Percentiles rank a stretch among this genome's conserved stretches.
Evolutionary conservation across 768 basidiomycete species (phyloP).

Genomic region (Russula dissimulans): DNA sequence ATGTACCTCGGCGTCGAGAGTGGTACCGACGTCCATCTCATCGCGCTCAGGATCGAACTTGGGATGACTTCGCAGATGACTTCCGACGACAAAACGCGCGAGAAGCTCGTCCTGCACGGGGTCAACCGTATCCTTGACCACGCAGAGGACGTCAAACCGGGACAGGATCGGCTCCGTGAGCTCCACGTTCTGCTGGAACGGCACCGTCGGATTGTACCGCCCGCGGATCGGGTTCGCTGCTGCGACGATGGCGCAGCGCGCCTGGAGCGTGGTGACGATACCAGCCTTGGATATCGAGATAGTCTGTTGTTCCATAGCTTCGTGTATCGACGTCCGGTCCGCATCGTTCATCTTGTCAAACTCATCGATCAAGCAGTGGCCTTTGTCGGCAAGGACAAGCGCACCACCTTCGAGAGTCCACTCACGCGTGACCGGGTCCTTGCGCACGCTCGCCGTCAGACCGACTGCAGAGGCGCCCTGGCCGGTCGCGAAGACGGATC

Average conservation of each 20-base stretch:
- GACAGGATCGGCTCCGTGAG: conserved; percentile 97
- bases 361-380: conserved; percentile 95
- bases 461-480: conserved; percentile 98
- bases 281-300: conserved; percentile 99
- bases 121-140: conserved; percentile 96
- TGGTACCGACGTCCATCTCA: conserved; percentile 89
- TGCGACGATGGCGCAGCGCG: conserved; percentile 94
- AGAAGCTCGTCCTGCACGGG: conserved; percentile 95
- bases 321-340: conserved; percentile 96
- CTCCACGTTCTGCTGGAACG: conserved; percentile 97
- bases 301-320: conserved; percentile 99
- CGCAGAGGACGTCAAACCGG: conserved; percentile 95
- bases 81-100: conserved; percentile 96
- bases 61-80: conserved; percentile 90
- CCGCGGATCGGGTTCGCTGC: conserved; percentile 97
- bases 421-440: conserved; percentile 93
- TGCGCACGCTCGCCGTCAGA: conserved; percentile 97
- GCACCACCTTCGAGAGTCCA: conserved; percentile 99
- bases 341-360: conserved; percentile 99
- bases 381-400: conserved; percentile 96
- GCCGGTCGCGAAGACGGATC: conserved; percentile 96
- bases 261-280: conserved; percentile 96
- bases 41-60: conserved; percentile 80
- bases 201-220: conserved; percentile 95
- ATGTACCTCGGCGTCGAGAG: conserved; percentile 82